Evolutionary conservation across 441 rosid genomes (phyloP).

Genomic region (Gossypium aridum): DNA sequence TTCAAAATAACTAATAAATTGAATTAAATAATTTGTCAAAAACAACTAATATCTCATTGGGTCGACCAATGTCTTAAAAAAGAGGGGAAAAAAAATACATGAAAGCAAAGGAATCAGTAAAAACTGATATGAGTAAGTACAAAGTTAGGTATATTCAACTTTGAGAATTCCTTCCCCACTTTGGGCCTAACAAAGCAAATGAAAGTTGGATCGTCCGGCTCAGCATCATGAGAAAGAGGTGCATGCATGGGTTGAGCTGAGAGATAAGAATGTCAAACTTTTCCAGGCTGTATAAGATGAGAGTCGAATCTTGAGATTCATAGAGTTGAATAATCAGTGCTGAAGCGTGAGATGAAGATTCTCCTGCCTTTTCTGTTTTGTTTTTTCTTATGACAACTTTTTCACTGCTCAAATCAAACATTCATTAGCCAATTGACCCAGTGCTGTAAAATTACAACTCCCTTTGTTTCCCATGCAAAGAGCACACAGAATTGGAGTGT

Average conservation of each 20-base stretch:
- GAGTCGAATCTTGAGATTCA: background rate
- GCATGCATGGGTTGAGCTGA: background rate
- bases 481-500: too few species aligned
- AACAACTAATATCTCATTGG: too few species aligned
- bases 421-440: background rate
- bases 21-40: too few species aligned
- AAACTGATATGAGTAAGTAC: background rate
- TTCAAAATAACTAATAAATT: background rate
- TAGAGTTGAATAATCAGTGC: background rate
- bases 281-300: conserved; percentile 21
- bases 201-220: too few species aligned
- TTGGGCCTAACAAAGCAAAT: background rate
- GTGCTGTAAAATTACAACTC: too few species aligned
- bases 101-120: background rate
- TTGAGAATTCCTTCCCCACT: background rate
- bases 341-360: conserved; percentile 15
- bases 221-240: too few species aligned
- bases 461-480: too few species aligned
- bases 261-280: conserved; percentile 10
- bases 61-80: too few species aligned
- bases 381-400: background rate
- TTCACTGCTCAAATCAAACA: background rate
- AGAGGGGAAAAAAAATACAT: background rate
- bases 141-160: background rate
- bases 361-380: conserved; percentile 2